Percentiles rank a stretch among this genome's conserved stretches.
These are phyloP conservation scores for Magnolia officinalis DNA, from an alignment of 164 flowering plant species.

Conservation along the genomic window DNA sequence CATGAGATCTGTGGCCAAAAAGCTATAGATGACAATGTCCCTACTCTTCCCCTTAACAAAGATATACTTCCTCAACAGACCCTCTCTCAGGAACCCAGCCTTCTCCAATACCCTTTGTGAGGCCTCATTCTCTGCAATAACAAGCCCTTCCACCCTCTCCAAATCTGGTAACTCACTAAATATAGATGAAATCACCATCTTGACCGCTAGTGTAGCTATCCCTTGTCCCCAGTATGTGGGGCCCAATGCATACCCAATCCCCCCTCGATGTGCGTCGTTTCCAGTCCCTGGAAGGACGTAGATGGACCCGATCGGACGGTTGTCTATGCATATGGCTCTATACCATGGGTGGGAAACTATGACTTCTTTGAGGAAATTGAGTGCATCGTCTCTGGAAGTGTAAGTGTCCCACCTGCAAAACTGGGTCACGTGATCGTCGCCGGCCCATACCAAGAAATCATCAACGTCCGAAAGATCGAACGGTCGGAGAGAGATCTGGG, in stretches of 20 bases:
- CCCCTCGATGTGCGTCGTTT: slow-evolving; percentile 23
- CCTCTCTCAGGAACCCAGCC: slow-evolving; percentile 39
- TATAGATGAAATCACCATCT: slow-evolving; percentile 24
- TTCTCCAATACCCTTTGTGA: slow-evolving; percentile 51
- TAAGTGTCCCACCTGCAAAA: slow-evolving; percentile 11
- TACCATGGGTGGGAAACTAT: slow-evolving; percentile 27
- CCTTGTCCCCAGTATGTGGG: slow-evolving; percentile 34
- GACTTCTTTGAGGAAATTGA: slow-evolving; percentile 18
- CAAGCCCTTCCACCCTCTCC: slow-evolving; percentile 35
- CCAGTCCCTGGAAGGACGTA: slow-evolving; percentile 23
- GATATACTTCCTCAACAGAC: slow-evolving; percentile 33
- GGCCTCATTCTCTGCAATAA: slow-evolving; percentile 25
- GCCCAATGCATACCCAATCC: slow-evolving; percentile 31
- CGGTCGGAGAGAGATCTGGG: slow-evolving; percentile 29
- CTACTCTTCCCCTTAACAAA: slow-evolving; percentile 23
- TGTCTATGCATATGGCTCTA: slow-evolving; percentile 39
- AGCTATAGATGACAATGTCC: slow-evolving; percentile 29
- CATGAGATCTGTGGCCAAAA: neutral
- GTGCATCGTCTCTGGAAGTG: slow-evolving; percentile 27
- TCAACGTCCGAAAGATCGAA: slow-evolving; percentile 29
- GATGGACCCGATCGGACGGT: slow-evolving; percentile 33
- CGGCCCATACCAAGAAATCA: slow-evolving; percentile 35
- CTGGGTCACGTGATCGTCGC: slow-evolving; percentile 20
- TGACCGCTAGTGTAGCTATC: slow-evolving; percentile 32
- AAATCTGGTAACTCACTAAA: slow-evolving; percentile 30